Percentiles rank a stretch among this genome's conserved stretches.
phyloP scores from a whole-genome alignment of 2,329 filamentous ascomycete genomes.

The Exophiala sp. region DNA sequence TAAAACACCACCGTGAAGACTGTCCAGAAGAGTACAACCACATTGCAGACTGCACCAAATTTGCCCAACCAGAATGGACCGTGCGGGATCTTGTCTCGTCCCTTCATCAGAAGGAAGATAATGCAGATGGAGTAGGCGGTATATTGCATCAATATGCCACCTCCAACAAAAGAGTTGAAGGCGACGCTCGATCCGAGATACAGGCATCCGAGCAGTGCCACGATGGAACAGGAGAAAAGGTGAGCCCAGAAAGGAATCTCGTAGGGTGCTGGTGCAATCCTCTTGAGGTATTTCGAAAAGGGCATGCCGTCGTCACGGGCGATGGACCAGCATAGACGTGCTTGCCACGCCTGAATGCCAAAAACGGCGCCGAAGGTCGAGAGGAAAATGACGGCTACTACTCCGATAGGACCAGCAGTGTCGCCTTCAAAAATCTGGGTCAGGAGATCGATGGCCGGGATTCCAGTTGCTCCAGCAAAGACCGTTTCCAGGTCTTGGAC shows the following conservation, averaged over 20 bases:
- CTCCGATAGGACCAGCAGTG: neutral
- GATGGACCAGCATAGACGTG: conserved; percentile 7
- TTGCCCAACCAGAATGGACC: conserved; percentile 32
- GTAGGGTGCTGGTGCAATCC: conserved; percentile 4
- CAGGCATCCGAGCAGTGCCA: conserved; percentile 29
- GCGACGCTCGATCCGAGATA: conserved; percentile 38
- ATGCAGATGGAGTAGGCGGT: conserved; percentile 28
- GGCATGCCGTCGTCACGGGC: conserved; percentile 10
- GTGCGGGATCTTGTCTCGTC: conserved; percentile 30
- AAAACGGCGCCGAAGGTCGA: neutral
- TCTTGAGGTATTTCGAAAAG: conserved; percentile 1
- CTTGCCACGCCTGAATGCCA: conserved; percentile 10
- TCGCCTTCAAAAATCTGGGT: neutral
- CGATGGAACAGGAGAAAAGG: conserved; percentile 1
- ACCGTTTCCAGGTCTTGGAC: conserved; percentile 7
- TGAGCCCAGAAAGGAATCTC: conserved; percentile 8
- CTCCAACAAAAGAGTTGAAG: conserved; percentile 36
- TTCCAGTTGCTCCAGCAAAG: neutral
- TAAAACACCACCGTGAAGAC: conserved; percentile 45
- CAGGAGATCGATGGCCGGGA: neutral
- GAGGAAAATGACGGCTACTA: neutral
- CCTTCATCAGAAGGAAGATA: conserved; percentile 47
- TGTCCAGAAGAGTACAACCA: conserved; percentile 44
- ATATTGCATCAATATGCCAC: conserved; percentile 37
- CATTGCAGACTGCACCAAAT: conserved; percentile 39